Percentiles rank a stretch among this genome's conserved stretches.
These are phyloP conservation scores for Phialophora expanda DNA, from an alignment of 2,329 filamentous ascomycete species.

Conservation along the genomic window DNA sequence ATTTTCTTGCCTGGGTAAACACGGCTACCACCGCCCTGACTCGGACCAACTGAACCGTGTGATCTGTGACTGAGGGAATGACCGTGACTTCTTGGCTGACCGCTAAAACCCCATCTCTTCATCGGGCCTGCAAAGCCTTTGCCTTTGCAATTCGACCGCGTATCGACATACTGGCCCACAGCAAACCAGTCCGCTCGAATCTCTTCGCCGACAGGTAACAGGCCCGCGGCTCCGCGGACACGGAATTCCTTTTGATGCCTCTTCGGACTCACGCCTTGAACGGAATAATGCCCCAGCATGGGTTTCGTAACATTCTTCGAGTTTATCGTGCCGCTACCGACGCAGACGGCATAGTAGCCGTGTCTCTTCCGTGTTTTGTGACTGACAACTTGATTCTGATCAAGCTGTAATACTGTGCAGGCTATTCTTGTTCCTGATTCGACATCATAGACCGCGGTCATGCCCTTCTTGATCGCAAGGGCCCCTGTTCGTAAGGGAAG, in stretches of 20 bases:
- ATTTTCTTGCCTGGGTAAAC: slow-evolving; percentile 97
- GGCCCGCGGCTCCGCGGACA: slow-evolving; percentile 73
- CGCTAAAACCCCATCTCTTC: slow-evolving; percentile 90
- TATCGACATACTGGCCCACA: slow-evolving; percentile 88
- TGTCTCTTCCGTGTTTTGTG: slow-evolving; percentile 80
- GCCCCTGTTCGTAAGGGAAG: slow-evolving; percentile 76
- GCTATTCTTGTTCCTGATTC: slow-evolving; percentile 76
- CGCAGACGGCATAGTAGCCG: slow-evolving; percentile 93
- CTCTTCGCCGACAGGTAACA: slow-evolving; percentile 74
- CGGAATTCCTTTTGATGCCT: slow-evolving; percentile 83
- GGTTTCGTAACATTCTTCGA: slow-evolving; percentile 79
- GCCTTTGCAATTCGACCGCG: slow-evolving; percentile 76
- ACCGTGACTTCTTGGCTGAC: slow-evolving; percentile 91
- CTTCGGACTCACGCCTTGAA: slow-evolving; percentile 82
- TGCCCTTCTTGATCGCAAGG: slow-evolving; percentile 89
- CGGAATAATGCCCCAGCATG: slow-evolving; percentile 85
- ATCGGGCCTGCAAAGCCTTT: slow-evolving; percentile 97
- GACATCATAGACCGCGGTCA: slow-evolving; percentile 85
- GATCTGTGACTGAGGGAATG: slow-evolving; percentile 92
- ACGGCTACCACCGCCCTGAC: slow-evolving; percentile 88
- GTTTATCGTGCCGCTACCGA: slow-evolving; percentile 78
- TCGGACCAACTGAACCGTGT: slow-evolving; percentile 86
- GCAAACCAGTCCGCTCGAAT: slow-evolving; percentile 90
- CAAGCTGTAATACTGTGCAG: slow-evolving; percentile 92
- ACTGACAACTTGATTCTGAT: slow-evolving; percentile 85